Base-by-base conservation (phyloP, 805 yeast genomes). In the Lipomyces chichibuensis region DNA sequence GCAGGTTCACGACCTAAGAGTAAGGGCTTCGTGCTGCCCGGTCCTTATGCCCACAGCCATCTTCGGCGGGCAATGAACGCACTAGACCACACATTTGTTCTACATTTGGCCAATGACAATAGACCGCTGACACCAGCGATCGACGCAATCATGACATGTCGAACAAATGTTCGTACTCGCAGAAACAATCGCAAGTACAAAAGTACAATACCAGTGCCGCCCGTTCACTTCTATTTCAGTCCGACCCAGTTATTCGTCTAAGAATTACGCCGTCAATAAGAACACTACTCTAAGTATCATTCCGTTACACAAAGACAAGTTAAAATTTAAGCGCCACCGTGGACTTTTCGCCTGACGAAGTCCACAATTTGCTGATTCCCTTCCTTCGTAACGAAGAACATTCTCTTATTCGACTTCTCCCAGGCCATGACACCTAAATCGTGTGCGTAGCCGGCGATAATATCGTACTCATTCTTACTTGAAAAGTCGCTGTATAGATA, bases 341-440 rank as follows among this genome's bases (percentile, higher is more conserved):
- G 64, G 33, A 67, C 49, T 52, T 59, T 63, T 7, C 97, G 83
- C 73, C 88, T 88, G 0, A 96, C 96, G 78, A 86, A 93, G 61
- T 92, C 97, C n/a, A 92, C 87, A n/a, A 94, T 89, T 77, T 92
- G 97, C 9, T 87, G 80, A 75, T 90, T 88, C 14, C 97, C 97
- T 65, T 91, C 97, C 59, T 85, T 85, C 0, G 95, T 90, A 7
- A 95, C 97, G 74, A 95, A 96, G 73, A 95, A 92, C 74, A 85
- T 84, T 72, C 87, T 85, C 73, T 86, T 86, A 29, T 79, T 78
- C 56, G 87, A 84, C 77, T 91, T 92, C 60, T 88, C 85, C 97
- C 98, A 95, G n/a, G 91, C 75, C 59, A 94, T 79, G 0, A 92
- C 97, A 1, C 98, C 99, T 59, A 94, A 86, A 72, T 95, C 98